These are phyloP conservation scores for Knufia petricola DNA, from an alignment of 2,329 filamentous ascomycete species.

Conservation along the genomic window DNA sequence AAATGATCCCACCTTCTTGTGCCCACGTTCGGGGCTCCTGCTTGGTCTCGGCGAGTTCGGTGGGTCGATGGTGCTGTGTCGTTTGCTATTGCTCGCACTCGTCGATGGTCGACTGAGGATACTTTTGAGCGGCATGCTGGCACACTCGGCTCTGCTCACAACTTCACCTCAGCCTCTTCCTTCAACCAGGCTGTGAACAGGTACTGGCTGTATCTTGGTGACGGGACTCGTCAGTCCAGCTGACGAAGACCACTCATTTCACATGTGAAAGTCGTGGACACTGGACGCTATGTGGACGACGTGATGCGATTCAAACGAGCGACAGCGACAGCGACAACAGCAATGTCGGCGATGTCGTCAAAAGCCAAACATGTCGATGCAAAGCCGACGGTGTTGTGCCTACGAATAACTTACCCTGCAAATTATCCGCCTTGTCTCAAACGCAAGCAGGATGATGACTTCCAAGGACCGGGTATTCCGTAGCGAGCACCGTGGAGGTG, in stretches of 20 bases:
- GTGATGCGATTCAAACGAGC: not conserved
- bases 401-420: not conserved
- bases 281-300: not conserved
- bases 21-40: conserved; percentile 4
- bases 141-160: not conserved
- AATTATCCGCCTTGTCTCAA: not conserved
- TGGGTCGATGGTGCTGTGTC: not conserved
- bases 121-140: conserved; percentile 1
- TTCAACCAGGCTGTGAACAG: not conserved
- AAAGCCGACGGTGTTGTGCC: not conserved
- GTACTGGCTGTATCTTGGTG: not conserved
- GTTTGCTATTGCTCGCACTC: not conserved
- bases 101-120: conserved; percentile 5
- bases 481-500: not conserved
- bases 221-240: conserved; percentile 4
- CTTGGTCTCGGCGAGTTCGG: not conserved
- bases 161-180: not conserved
- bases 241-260: conserved; percentile 2
- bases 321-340: not conserved
- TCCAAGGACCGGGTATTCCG: not conserved
- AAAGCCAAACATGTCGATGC: not conserved
- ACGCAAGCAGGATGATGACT: not conserved
- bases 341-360: not conserved
- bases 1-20: conserved; percentile 16
- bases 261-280: not conserved